Evolutionary conservation across 768 basidiomycete genomes (phyloP), one percentile per base, ranked within the genome.

Genomic region (Pleurotus djamor): DNA sequence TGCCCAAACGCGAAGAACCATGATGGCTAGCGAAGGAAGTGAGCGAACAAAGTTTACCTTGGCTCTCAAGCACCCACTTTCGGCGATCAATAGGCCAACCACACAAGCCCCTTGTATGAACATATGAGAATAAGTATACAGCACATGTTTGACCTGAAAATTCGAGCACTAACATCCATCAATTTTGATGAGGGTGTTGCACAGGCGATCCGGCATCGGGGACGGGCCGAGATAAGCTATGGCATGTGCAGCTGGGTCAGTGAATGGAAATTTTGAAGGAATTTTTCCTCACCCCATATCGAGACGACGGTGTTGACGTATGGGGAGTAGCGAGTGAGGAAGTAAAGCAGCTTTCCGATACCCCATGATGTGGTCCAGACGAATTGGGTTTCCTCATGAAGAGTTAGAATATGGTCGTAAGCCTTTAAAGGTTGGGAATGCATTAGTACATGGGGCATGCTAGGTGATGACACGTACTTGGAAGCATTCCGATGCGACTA

Each of bases 1-100:
- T 9, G 57, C 57, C 57, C 57, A 58, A 17, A 58, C 57, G 8
- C 44, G 48, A 10, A 58, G 17, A 13, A 58, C 28, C 57, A 58
- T 58, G n/a, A 58, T 58, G 45, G 37, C 57, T 28, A 28, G 21
- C 48, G 13, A 36, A 5, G 14, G 8, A 4, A n/a, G 21, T 28
- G 21, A 28, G 21, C 21, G 21, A 28, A 28, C 21, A 28, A 1
- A 28, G 3, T 28, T 28, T 28, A 28, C 21, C 21, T 28, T 28
- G 21, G 21, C 21, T 28, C 21, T 28, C 21, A 28, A 28, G 21
- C 21, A 28, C 21, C 21, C 21, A 28, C 21, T 28, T 28, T 28
- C 21, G 21, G 21, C 21, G 21, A 28, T 28, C 21, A 28, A 28
- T 28, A 28, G 21, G 21, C 21, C 21, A 28, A 28, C 21, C 21